Conservation (phyloP, 2,329 filamentous ascomycete species). For the Neonectria magnoliae region DNA sequence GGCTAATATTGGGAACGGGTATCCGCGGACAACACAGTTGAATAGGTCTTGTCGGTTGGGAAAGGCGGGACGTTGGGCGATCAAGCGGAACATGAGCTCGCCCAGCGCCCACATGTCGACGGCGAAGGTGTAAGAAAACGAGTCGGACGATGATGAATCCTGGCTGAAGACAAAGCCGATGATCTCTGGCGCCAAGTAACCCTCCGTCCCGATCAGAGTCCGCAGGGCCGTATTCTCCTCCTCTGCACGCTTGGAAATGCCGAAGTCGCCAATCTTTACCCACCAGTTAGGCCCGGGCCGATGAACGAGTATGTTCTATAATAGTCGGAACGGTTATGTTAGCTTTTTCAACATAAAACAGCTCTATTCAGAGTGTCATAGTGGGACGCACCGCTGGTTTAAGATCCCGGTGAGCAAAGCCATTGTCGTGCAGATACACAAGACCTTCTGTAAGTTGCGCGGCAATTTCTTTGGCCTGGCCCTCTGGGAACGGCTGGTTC, state of each 20-base stretch:
- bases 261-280: slow-evolving; percentile 12
- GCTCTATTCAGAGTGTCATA: no score
- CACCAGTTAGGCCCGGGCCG: slow-evolving; percentile 1
- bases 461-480: background rate
- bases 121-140: background rate
- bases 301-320: slow-evolving; percentile 9
- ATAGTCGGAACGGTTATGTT: background rate
- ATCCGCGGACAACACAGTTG: background rate
- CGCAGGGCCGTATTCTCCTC: background rate
- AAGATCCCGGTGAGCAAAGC: slow-evolving; percentile 11
- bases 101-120: slow-evolving; percentile 8
- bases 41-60: background rate
- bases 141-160: background rate
- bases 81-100: slow-evolving; percentile 1
- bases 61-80: background rate
- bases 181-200: slow-evolving; percentile 4
- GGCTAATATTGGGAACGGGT: background rate
- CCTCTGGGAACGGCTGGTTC: background rate
- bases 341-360: no score
- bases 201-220: slow-evolving; percentile 1
- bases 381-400: slow-evolving; percentile 2
- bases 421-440: background rate
- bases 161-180: background rate
- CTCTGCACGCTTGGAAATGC: slow-evolving; percentile 8
- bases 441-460: slow-evolving; percentile 6